Evolutionary conservation across 352 stramenopile genomes (phyloP).

Genomic region (Phytophthora litchii): DNA sequence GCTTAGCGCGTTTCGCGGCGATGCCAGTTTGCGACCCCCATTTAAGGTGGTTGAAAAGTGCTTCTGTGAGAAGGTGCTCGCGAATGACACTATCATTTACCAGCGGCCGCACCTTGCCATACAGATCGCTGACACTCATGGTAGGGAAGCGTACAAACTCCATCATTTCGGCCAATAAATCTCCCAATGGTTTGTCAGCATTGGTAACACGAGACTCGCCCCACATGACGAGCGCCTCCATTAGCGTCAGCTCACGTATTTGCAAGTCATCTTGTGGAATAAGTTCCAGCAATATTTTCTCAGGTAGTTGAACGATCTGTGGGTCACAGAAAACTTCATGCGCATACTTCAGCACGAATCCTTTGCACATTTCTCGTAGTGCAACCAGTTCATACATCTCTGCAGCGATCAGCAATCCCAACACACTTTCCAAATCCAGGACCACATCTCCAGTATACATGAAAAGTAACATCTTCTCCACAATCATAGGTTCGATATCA

Average conservation of each 20-base stretch:
- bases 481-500: slow-evolving; percentile 58
- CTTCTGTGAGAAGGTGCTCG: slow-evolving; percentile 77
- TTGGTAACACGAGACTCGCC: slow-evolving; percentile 68
- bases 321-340: slow-evolving; percentile 82
- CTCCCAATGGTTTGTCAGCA: slow-evolving; percentile 48
- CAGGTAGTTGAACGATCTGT: slow-evolving; percentile 76
- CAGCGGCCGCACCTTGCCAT: slow-evolving; percentile 84
- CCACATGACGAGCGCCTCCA: slow-evolving; percentile 84
- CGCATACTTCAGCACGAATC: slow-evolving; percentile 81
- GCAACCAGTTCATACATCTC: slow-evolving; percentile 87
- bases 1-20: slow-evolving; percentile 66
- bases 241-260: slow-evolving; percentile 79
- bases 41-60: slow-evolving; percentile 88
- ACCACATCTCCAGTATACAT: slow-evolving; percentile 89
- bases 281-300: slow-evolving; percentile 86
- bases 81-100: slow-evolving; percentile 70
- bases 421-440: slow-evolving; percentile 70
- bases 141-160: slow-evolving; percentile 85
- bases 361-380: slow-evolving; percentile 84
- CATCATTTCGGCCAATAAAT: slow-evolving; percentile 78
- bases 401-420: slow-evolving; percentile 74
- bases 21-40: slow-evolving; percentile 73
- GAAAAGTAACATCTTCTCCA: slow-evolving; percentile 86
- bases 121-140: slow-evolving; percentile 88
- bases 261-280: slow-evolving; percentile 85